These are phyloP conservation scores for Porphyra umbilicalis DNA, from an alignment of 31 red algal species.

Conservation along the genomic window DNA sequence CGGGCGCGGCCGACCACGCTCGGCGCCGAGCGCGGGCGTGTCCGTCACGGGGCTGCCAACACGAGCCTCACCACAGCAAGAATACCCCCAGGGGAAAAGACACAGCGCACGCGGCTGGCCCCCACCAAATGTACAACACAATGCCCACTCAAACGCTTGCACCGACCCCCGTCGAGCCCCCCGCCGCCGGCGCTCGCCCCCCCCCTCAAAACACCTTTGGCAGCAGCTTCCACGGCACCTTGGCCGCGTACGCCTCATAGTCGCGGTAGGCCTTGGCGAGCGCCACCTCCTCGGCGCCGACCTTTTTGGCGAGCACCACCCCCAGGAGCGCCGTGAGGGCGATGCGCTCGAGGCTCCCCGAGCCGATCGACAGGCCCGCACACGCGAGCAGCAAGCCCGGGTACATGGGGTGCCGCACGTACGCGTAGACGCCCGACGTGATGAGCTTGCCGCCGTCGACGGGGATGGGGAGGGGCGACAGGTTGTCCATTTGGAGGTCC, in stretches of 20 bases:
- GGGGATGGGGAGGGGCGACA: conserved; percentile 13
- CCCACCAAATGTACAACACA: too few relatives aligned
- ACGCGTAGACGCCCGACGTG: conserved; percentile 73
- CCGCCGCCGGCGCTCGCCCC: not conserved
- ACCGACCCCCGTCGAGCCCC: not conserved
- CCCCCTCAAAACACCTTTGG: conserved; percentile 47
- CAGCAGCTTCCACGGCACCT: conserved; percentile 65
- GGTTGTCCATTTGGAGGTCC: not conserved
- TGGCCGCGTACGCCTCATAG: conserved; percentile 58
- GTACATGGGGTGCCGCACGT: conserved; percentile 96
- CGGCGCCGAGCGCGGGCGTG: too few relatives aligned
- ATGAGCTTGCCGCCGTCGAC: conserved; percentile 48
- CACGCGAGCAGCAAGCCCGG: conserved; percentile 67
- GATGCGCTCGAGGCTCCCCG: conserved; percentile 65
- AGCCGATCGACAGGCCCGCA: conserved; percentile 55
- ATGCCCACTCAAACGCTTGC: too few relatives aligned
- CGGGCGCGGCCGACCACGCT: too few relatives aligned
- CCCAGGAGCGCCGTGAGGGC: conserved; percentile 67
- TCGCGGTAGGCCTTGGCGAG: conserved; percentile 65
- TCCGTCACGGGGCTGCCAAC: too few relatives aligned
- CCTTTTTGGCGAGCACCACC: conserved; percentile 79
- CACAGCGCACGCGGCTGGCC: too few relatives aligned
- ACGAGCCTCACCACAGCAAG: too few relatives aligned
- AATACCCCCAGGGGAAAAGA: too few relatives aligned
- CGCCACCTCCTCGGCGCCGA: conserved; percentile 80